Conservation (phyloP, 192 early-diverging fungal species). For the Backusella morwellensis region DNA sequence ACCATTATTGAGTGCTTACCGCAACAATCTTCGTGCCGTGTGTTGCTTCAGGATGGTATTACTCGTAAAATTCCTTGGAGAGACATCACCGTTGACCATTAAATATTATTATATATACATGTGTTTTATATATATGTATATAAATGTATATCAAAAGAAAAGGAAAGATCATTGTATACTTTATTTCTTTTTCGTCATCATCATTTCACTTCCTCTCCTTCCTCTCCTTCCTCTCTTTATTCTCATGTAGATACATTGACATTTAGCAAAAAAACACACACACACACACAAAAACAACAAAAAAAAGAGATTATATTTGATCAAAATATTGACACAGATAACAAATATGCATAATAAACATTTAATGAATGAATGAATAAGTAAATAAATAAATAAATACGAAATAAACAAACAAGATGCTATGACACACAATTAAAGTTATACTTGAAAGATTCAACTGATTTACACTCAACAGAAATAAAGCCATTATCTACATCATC, state of each 20-base stretch:
- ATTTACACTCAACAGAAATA: neutral
- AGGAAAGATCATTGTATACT: too few relatives aligned
- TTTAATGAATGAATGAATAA: neutral
- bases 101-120: neutral
- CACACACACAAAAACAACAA: neutral
- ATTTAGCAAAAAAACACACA: neutral
- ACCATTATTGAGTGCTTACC: slow-evolving; percentile 12
- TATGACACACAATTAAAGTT: neutral
- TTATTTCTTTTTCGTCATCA: too few relatives aligned
- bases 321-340: neutral
- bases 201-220: too few relatives aligned
- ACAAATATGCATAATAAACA: neutral
- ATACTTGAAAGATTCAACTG: neutral
- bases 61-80: slow-evolving; percentile 22
- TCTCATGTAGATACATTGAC: too few relatives aligned
- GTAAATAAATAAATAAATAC: neutral
- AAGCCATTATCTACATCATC: neutral
- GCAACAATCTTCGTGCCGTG: slow-evolving; percentile 10
- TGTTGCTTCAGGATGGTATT: slow-evolving; percentile 20
- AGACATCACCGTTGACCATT: slow-evolving; percentile 10
- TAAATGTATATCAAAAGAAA: neutral
- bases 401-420: neutral
- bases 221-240: too few relatives aligned
- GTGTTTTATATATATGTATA: neutral
- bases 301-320: neutral